Base-by-base conservation (phyloP, 2,329 filamentous ascomycete genomes). In the Blumeriella jaapii region DNA sequence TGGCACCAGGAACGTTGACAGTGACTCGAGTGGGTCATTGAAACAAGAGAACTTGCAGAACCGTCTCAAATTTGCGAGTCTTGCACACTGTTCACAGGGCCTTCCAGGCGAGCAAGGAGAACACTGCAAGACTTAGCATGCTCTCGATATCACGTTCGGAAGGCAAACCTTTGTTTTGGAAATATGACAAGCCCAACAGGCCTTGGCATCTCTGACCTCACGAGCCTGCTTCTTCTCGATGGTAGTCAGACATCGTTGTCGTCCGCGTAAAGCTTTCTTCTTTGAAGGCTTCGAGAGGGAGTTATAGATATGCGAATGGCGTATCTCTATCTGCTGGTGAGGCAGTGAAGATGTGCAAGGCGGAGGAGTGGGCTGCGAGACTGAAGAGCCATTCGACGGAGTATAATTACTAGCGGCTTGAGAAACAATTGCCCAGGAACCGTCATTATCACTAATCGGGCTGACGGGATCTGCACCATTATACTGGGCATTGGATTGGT, bases 131-230 rank as follows among this genome's bases (percentile, higher is more conserved):
- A 3, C 7, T 25, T 29, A 33, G 8, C 3, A 16, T 28, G 19
- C 13, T 13, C 5, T 17, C 5, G 20, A 14, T 17, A 15, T 5
- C 15, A 14, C 23, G 23, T 20, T 30, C 7, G 8, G n/a, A 27
- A 8, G 25, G 15, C 25, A 13, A 27, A 51, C 50, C 43, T 54
- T 55, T 9, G 48, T 54, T 23, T 55, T 55, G 3, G 53, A 54
- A 11, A 55, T 52, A 44, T 55, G 53, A 25, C 52, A 55, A 32
- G 51, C 49, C 53, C 53, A 55, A 32, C 53, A 55, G 19, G 53
- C 53, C 30, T 51, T 49, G 4, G 48, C 49, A 20, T 55, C 47
- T 12, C 53, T 42, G 12, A 55, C 53, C 36, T 54, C 47, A 12
- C 50, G 40, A 15, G 51, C 49, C 38, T 55, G 47, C 36, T 42